Percentiles rank a stretch among this genome's conserved stretches.
Conservation (phyloP, 805 yeast genomes). For the Candida manassasensis region DNA sequence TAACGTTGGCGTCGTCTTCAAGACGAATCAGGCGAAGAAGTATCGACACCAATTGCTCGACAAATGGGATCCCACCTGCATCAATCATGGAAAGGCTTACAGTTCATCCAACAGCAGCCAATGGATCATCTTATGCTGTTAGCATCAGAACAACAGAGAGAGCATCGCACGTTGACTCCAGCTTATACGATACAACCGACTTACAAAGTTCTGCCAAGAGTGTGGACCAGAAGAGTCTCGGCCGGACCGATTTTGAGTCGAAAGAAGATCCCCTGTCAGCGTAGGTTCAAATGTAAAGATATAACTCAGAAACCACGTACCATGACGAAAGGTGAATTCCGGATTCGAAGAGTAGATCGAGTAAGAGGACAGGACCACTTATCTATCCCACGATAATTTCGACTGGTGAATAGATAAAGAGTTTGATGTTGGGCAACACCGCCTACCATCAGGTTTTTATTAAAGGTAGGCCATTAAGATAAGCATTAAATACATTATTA, state of each 20-base stretch:
- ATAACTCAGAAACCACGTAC: no score
- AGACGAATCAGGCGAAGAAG: slow-evolving; percentile 37
- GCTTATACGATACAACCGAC: slow-evolving; percentile 8
- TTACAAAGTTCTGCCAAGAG: slow-evolving; percentile 9
- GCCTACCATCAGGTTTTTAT: no score
- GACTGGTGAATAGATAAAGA: no score
- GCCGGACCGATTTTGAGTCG: neutral
- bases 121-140: slow-evolving; percentile 17
- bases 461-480: no score
- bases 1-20: slow-evolving; percentile 39
- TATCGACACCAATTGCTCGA: slow-evolving; percentile 55
- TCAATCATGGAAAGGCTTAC: slow-evolving; percentile 55
- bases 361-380: no score
- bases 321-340: no score
- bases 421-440: no score
- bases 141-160: slow-evolving; percentile 13
- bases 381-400: no score
- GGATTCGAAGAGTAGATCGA: no score
- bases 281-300: no score
- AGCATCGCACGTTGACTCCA: slow-evolving; percentile 7
- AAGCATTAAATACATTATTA: no score
- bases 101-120: slow-evolving; percentile 27
- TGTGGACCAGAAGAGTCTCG: slow-evolving; percentile 2
- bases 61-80: slow-evolving; percentile 71
- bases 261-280: no score